A percentile compares a stretch with the other conserved stretches of the same genome.
phyloP scores from a whole-genome alignment of 768 basidiomycete species.

The Mycena sanguinolenta region DNA sequence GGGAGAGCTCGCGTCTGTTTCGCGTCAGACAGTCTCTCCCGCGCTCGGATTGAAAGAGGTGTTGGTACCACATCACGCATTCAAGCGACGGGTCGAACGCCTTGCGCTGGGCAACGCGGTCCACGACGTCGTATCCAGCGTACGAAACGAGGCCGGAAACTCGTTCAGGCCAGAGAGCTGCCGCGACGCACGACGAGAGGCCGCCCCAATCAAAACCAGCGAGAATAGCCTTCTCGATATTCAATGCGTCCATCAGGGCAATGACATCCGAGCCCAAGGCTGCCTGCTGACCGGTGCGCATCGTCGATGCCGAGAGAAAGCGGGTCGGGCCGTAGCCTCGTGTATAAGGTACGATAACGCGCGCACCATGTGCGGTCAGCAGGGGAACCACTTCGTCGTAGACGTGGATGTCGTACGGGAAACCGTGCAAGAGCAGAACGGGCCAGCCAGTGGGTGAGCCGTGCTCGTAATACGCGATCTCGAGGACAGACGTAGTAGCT shows the following conservation, averaged over 20 bases:
- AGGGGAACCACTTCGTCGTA: background rate
- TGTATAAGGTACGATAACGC: background rate
- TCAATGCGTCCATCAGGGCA: background rate
- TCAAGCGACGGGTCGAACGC: background rate
- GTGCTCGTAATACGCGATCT: slow-evolving; percentile 7
- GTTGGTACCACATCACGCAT: slow-evolving; percentile 4
- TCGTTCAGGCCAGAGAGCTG: slow-evolving; percentile 3
- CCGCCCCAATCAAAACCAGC: slow-evolving; percentile 2
- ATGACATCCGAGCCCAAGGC: slow-evolving; percentile 3
- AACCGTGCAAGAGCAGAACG: background rate
- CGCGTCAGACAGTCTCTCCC: background rate
- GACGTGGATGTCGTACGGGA: background rate
- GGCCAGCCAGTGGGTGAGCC: slow-evolving; percentile 3
- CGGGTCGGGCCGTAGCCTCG: background rate
- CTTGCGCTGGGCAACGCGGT: background rate
- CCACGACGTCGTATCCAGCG: slow-evolving; percentile 2
- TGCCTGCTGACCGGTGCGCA: background rate
- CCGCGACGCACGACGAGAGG: background rate
- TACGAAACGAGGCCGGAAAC: background rate
- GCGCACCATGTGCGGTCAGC: background rate
- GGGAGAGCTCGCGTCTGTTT: background rate
- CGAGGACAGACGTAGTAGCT: background rate
- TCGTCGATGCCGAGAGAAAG: background rate
- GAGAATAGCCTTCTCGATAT: background rate
- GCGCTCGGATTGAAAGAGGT: slow-evolving; percentile 1